Evolutionary conservation across 1,139 yeast genomes (phyloP), one percentile per base, ranked within the genome.

Genomic region (Scheffersomyces quercinus): DNA sequence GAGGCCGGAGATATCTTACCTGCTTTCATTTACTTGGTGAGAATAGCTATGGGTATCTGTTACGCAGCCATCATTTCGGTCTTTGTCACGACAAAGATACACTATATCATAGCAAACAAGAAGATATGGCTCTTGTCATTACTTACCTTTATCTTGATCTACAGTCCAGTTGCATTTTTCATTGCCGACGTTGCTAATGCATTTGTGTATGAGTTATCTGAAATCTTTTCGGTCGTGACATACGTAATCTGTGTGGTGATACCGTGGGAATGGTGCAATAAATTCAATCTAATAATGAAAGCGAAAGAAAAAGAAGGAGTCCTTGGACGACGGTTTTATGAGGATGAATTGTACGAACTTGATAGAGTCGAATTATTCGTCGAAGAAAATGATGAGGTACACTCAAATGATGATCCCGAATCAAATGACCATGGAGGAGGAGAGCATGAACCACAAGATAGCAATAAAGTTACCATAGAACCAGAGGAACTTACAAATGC

Each of bases 201-300:
- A 3, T 85, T 88, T 80, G 81, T 86, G 11, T 80, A 79, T 48
- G 85, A 83, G 49, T 74, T 88, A 54, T 82, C 90, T 10, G 91
- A 86, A 53, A 70, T 87, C 36, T 83, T 86, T 57, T 82, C 85
- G 35, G 81, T 88, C 32, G 83, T 85, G 1, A 77, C 85, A 7
- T 86, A 84, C 58, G 82, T 86, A n/a, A 73, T 85, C 28, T 78
- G 88, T 41, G 87, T 87, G 37, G 86, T 87, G 5, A 75, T 86
- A 13, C 89, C 88, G 0, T 88, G 96, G 95, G 95, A 85, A 62
- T 88, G 96, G 95, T 79, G 88, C 48, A 89, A 87, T 57, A 75
- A 88, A 48, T 77, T 85, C 42, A 78, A 79, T 46, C 67, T 75
- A 11, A 66, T 83, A 28, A 85, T 84, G 67, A 79, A 79, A 52